Percentiles rank a stretch among this genome's conserved stretches.
phyloP scores from a whole-genome alignment of 2,329 filamentous ascomycete species.

The Colletotrichum sp. region DNA sequence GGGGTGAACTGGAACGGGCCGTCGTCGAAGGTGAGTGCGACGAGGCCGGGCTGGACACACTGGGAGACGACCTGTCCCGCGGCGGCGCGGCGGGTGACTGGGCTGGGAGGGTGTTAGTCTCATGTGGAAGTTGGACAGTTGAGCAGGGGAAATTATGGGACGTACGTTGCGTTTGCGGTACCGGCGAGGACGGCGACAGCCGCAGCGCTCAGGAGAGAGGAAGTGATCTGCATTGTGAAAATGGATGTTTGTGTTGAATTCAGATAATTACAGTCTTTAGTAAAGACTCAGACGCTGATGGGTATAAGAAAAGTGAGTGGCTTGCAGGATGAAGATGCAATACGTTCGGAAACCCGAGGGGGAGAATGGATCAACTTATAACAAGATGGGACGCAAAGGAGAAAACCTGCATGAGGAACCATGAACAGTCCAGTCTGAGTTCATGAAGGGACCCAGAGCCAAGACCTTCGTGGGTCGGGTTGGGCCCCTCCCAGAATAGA shows the following conservation, averaged over 20 bases:
- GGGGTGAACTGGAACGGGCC: constrained; percentile 48
- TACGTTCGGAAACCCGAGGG: neutral
- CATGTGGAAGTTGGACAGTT: neutral
- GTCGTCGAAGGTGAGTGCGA: constrained; percentile 54
- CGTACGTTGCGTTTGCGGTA: constrained; percentile 8
- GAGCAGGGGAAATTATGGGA: neutral
- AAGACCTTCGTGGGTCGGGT: constrained; percentile 1
- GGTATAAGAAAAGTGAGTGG: neutral
- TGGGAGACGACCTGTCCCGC: constrained; percentile 10
- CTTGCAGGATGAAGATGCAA: neutral
- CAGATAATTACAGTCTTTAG: neutral
- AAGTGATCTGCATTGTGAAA: neutral
- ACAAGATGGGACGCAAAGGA: constrained; percentile 3
- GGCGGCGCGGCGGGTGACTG: neutral
- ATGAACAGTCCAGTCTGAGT: neutral
- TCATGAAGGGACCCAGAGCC: constrained; percentile 2
- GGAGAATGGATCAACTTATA: neutral
- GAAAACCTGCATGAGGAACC: neutral
- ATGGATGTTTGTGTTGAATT: neutral
- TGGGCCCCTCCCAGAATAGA: constrained; percentile 11
- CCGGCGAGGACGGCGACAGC: neutral
- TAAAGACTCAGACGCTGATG: neutral
- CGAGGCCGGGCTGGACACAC: constrained; percentile 38
- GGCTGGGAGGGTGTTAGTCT: constrained; percentile 9
- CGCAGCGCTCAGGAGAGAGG: constrained; percentile 3